Evolutionary conservation across 2,329 filamentous ascomycete species (phyloP).

Genomic region (Paramyrothecium sp.): DNA sequence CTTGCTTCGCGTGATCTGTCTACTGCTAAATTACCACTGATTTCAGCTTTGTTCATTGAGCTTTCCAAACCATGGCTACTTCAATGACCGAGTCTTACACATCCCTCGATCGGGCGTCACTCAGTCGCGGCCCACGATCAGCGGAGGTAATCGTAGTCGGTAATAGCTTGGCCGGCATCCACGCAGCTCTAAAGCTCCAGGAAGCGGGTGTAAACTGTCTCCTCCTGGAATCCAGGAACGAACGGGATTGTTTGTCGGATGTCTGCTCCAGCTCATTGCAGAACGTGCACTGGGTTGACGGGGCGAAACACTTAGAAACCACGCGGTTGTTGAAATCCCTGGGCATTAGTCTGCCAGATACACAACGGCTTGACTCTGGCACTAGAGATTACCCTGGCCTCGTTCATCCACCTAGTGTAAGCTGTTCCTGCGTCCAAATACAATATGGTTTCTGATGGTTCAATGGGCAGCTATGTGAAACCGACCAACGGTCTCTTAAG

Average conservation of each 20-base stretch:
- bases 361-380: too few species aligned
- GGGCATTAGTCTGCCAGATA: too few species aligned
- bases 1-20: background rate
- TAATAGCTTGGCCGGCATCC: conserved; percentile 20
- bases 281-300: too few species aligned
- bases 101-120: background rate
- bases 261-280: too few species aligned
- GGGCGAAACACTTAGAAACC: too few species aligned
- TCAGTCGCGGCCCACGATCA: conserved; percentile 4
- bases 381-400: too few species aligned
- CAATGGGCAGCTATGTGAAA: conserved; percentile 6
- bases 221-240: conserved; percentile 9
- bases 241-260: background rate
- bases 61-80: background rate
- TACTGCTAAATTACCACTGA: too few species aligned
- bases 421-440: too few species aligned
- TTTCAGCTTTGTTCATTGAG: too few species aligned
- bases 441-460: too few species aligned
- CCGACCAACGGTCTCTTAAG: conserved; percentile 12
- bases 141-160: conserved; percentile 22
- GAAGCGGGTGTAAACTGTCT: conserved; percentile 18
- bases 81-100: background rate
- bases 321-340: too few species aligned
- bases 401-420: too few species aligned
- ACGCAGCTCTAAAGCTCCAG: conserved; percentile 18